Percentiles rank a stretch among this genome's conserved stretches.
phyloP scores from a whole-genome alignment of 805 yeast genomes.

The Wickerhamiella siamensis region DNA sequence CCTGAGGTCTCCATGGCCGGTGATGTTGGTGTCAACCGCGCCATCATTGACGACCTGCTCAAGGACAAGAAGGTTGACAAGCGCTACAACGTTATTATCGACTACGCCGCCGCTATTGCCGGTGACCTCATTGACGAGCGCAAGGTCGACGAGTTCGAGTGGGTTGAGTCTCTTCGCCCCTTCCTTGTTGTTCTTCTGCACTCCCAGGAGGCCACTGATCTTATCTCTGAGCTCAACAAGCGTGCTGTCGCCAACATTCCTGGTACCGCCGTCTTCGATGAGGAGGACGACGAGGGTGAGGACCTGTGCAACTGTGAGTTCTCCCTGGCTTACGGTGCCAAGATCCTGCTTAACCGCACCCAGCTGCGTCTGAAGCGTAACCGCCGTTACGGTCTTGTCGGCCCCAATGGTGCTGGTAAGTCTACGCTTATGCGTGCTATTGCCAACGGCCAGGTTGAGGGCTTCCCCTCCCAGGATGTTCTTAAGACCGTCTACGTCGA shows the following conservation, averaged over 20 bases:
- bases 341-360: slow-evolving; percentile 98
- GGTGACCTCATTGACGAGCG: slow-evolving; percentile 99
- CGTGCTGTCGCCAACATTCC: slow-evolving; percentile 97
- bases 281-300: slow-evolving; percentile 97
- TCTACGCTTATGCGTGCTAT: slow-evolving; percentile 95
- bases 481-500: slow-evolving; percentile 92
- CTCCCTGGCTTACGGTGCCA: slow-evolving; percentile 99
- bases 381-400: slow-evolving; percentile 93
- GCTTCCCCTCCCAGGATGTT: slow-evolving; percentile 82
- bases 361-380: slow-evolving; percentile 90
- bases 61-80: slow-evolving; percentile 45
- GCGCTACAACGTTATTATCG: slow-evolving; percentile 66
- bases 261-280: slow-evolving; percentile 74
- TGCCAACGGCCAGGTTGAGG: slow-evolving; percentile 92
- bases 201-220: slow-evolving; percentile 77
- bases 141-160: slow-evolving; percentile 77
- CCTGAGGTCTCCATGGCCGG: slow-evolving; percentile 99
- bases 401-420: slow-evolving; percentile 98
- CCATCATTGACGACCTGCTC: slow-evolving; percentile 61
- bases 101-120: slow-evolving; percentile 88
- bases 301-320: slow-evolving; percentile 99
- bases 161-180: slow-evolving; percentile 81
- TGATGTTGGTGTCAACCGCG: slow-evolving; percentile 79
- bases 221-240: slow-evolving; percentile 90
- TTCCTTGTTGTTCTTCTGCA: slow-evolving; percentile 93